Conservation (phyloP, 768 basidiomycete genomes). For the Tricholoma sp. region DNA sequence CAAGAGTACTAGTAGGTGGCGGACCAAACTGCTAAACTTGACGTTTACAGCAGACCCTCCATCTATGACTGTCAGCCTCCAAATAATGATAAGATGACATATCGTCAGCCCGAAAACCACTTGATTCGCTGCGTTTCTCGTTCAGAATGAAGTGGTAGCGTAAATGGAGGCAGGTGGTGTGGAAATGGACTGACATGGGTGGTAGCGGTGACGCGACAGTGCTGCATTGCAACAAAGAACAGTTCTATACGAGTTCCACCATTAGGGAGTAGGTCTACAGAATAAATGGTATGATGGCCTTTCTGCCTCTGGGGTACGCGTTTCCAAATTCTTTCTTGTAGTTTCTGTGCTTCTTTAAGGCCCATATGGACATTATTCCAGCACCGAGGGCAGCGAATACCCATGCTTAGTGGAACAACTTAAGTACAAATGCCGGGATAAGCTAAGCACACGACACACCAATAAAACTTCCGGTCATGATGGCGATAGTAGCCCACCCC, state of each 20-base stretch:
- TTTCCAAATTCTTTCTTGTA: conserved; percentile 95
- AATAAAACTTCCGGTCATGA: conserved; percentile 73
- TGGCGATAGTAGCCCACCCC: conserved; percentile 64
- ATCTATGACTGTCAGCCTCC: neutral
- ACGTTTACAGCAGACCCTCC: too few relatives aligned
- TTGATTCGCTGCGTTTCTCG: too few relatives aligned
- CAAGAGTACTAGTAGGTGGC: neutral
- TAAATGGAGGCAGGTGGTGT: neutral
- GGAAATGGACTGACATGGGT: neutral
- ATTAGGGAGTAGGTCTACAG: conserved; percentile 26
- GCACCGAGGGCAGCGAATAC: conserved; percentile 60
- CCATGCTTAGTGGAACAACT: conserved; percentile 35
- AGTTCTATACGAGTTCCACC: neutral
- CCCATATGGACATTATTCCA: conserved; percentile 81
- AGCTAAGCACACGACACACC: conserved; percentile 44
- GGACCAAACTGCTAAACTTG: too few relatives aligned
- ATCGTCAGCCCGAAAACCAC: too few relatives aligned
- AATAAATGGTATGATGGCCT: conserved; percentile 76
- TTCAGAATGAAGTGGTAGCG: neutral
- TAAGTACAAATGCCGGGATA: neutral
- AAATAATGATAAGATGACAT: too few relatives aligned
- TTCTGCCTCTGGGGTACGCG: conserved; percentile 69
- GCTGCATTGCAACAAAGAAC: neutral
- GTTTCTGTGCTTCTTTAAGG: conserved; percentile 78
- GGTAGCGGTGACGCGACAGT: neutral